A percentile compares a stretch with the other conserved stretches of the same genome.
Evolutionary conservation across 202 grass and related monocot genomes (phyloP).

Genomic region (Cymbopogon flexuosus): DNA sequence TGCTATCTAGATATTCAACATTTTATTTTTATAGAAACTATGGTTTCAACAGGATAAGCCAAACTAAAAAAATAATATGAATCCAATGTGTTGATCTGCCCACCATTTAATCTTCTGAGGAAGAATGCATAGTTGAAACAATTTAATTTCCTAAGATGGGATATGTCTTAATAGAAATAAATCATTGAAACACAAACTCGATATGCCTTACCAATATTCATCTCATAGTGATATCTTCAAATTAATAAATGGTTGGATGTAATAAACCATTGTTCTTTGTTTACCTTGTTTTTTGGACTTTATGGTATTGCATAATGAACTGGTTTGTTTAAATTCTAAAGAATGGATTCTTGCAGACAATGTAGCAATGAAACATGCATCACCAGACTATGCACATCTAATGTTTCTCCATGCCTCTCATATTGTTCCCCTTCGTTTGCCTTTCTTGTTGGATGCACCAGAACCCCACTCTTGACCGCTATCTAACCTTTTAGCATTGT

Average conservation of each 20-base stretch:
- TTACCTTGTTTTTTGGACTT: neutral
- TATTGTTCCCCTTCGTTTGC: neutral
- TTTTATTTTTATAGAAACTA: neutral
- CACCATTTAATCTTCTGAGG: neutral
- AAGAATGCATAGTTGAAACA: neutral
- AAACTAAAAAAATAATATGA: neutral
- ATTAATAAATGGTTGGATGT: neutral
- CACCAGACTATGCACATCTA: neutral
- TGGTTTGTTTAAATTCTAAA: neutral
- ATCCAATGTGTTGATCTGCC: neutral
- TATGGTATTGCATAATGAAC: neutral
- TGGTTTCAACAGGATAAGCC: neutral
- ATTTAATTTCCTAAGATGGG: neutral
- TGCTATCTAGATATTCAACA: neutral
- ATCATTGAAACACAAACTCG: neutral
- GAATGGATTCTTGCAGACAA: neutral
- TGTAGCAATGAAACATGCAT: neutral
- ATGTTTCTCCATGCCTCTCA: neutral
- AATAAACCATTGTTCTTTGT: neutral
- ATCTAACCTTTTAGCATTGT: neutral
- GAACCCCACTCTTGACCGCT: neutral
- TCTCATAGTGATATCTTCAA: neutral
- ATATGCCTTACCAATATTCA: neutral
- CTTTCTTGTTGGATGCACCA: neutral
- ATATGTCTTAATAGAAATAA: neutral